Base-by-base conservation (phyloP, 2,329 filamentous ascomycete species). In the Botrytis fabae region DNA sequence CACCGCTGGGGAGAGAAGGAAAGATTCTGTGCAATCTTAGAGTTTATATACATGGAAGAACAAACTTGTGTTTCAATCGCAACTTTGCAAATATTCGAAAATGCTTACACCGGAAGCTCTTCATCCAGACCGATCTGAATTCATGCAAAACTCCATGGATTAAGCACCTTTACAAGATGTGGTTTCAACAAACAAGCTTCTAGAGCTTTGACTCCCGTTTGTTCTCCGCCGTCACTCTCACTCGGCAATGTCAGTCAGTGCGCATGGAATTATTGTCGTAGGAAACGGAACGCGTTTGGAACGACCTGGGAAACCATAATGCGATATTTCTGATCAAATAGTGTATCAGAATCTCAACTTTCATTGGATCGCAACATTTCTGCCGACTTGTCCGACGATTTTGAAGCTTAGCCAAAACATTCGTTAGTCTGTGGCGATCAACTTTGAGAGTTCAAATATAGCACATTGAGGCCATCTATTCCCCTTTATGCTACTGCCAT, bases 141-240 rank as follows among this genome's bases (percentile, higher is more conserved):
- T 51, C 57, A 70, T 70, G 54, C 59, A 51, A 70, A 51, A n/a
- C 22, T 38, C n/a, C 54, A 44, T 38, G 32, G 44, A 66, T 48
- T 28, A 38, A 7, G 64, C 18, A 66, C 32, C 44, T n/a, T n/a
- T 25, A 51, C 28, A 14, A 20, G 25, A 66, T 59, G 7, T 25
- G 14, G 48, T 61, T 63, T 63, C 59, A 70, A 62, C 28, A 70
- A 28, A 51, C 25, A 70, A 70, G 59, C 69, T 63, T 63, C 35
- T 35, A 42, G 22, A 35, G 32, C 59, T 46, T 46, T 28, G 66
- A 69, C 51, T 44, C 38, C 54, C 40, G 51, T 48, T 63, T 28
- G 32, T 28, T 25, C 20, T 28, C 66, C 48, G 35, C 66, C 32
- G 20, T 69, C 16, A 42, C 20, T 40, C 25, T 42, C 28, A 20